Conservation (phyloP, 768 basidiomycete genomes). For the Favolaschia claudopus region DNA sequence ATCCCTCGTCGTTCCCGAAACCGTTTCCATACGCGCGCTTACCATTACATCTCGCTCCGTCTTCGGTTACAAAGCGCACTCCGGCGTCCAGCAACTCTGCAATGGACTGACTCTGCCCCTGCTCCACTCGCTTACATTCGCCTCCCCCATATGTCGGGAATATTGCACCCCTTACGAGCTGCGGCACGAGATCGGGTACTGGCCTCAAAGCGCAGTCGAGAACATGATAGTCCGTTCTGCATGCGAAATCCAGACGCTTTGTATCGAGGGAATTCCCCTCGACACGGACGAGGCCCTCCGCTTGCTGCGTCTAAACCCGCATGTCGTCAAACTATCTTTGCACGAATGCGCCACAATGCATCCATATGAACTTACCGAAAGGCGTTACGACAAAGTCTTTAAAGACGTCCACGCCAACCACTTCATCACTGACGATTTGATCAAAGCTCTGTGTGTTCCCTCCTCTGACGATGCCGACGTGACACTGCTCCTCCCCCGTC, state of each 20-base stretch:
- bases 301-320: constrained; percentile 1
- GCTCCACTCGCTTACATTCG: background rate
- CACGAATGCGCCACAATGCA: background rate
- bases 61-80: background rate
- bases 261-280: background rate
- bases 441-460: background rate
- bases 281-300: background rate
- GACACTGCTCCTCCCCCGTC: background rate
- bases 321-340: background rate
- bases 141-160: background rate
- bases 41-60: background rate
- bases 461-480: background rate
- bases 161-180: background rate
- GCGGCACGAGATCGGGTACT: background rate
- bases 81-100: background rate
- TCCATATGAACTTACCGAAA: background rate
- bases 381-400: background rate
- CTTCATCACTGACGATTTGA: background rate
- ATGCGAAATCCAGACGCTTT: background rate
- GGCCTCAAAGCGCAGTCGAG: background rate
- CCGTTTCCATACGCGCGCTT: background rate
- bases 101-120: background rate
- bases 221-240: background rate
- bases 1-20: background rate
- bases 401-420: background rate